Conservation (phyloP, 2,329 filamentous ascomycete species). For the Fusarium sp. region DNA sequence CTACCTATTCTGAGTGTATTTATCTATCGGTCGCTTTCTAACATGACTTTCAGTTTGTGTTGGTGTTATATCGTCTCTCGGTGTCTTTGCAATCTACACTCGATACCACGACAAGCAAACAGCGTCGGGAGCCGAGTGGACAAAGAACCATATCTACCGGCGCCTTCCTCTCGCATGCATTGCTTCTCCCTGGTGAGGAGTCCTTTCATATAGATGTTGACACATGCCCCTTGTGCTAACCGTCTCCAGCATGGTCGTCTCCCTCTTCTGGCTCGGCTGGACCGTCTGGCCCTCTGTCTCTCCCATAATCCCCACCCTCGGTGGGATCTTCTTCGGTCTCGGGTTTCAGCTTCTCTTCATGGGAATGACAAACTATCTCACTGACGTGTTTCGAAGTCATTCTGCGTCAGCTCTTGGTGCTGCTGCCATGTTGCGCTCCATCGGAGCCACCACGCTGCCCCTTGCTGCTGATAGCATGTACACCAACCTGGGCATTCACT, state of each 20-base stretch:
- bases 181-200: conserved; percentile 71
- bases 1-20: background rate
- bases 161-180: conserved; percentile 64
- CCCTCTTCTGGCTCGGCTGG: conserved; percentile 73
- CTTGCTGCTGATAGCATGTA: conserved; percentile 53
- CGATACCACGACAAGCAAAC: conserved; percentile 48
- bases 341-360: conserved; percentile 54
- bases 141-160: conserved; percentile 52
- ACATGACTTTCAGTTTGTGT: conserved; percentile 41
- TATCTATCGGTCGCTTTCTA: background rate
- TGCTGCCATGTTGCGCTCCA: conserved; percentile 52
- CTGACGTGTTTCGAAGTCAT: conserved; percentile 51
- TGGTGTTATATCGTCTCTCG: conserved; percentile 44
- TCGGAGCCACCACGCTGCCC: conserved; percentile 52
- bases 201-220: no score
- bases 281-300: conserved; percentile 59
- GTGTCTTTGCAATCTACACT: conserved; percentile 47
- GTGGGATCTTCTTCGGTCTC: conserved; percentile 59
- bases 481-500: conserved; percentile 51
- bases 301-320: conserved; percentile 56
- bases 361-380: conserved; percentile 55
- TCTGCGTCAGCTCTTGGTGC: conserved; percentile 55
- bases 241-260: conserved; percentile 63
- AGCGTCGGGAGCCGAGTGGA: conserved; percentile 49
- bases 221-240: background rate